phyloP scores from a whole-genome alignment of 352 stramenopile genomes.

The Pythium guiyangense region DNA sequence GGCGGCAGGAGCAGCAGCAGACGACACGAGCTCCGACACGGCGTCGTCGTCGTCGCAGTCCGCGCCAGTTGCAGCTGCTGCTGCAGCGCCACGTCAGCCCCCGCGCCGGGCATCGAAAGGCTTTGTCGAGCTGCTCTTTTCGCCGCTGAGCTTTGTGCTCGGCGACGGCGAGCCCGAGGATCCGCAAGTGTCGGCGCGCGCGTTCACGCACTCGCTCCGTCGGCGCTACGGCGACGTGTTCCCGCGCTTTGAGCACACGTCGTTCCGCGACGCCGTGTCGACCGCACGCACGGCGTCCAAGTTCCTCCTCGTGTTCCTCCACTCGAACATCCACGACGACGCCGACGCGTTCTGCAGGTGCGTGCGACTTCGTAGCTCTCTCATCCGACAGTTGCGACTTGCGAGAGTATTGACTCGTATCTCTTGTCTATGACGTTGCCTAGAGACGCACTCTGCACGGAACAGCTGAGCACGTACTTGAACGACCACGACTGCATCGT shows the following conservation, averaged over 20 bases:
- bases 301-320: conserved; percentile 81
- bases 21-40: conserved; percentile 11
- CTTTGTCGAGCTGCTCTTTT: conserved; percentile 75
- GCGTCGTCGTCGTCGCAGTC: conserved; percentile 12
- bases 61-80: not conserved
- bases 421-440: not conserved
- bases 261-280: conserved; percentile 77
- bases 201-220: conserved; percentile 52
- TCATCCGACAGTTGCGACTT: too few species aligned
- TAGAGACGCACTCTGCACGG: conserved; percentile 64
- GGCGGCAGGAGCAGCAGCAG: conserved; percentile 1
- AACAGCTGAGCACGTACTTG: conserved; percentile 61
- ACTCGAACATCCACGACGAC: conserved; percentile 84
- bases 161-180: conserved; percentile 67
- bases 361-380: not conserved
- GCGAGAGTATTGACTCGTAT: not conserved
- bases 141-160: conserved; percentile 65
- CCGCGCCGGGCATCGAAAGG: conserved; percentile 28
- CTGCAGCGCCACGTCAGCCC: not conserved
- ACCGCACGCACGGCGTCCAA: conserved; percentile 76
- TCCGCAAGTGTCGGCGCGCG: conserved; percentile 46
- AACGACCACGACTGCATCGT: conserved; percentile 83
- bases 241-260: conserved; percentile 75
- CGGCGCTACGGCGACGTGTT: conserved; percentile 53
- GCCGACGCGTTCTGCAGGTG: conserved; percentile 69